A percentile compares a stretch with the other conserved stretches of the same genome.
Conservation (phyloP, 352 stramenopile genomes). For the Phytophthora pini region DNA sequence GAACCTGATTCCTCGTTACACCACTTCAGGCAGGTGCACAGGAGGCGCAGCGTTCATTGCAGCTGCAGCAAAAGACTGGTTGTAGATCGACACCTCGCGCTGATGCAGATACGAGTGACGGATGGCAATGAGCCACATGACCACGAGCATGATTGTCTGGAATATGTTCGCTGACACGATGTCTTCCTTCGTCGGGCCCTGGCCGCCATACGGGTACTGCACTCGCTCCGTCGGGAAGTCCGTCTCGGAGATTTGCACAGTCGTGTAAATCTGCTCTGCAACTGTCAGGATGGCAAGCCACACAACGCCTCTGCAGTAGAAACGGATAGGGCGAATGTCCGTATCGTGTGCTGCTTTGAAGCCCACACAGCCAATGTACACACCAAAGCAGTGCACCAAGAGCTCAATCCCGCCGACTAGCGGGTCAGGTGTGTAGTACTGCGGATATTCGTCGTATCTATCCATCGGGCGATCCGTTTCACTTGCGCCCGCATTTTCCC, state of each 20-base stretch:
- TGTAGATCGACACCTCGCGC: constrained; percentile 80
- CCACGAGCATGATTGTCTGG: constrained; percentile 81
- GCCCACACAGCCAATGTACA: constrained; percentile 87
- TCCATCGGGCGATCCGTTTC: constrained; percentile 49
- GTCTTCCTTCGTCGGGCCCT: constrained; percentile 83
- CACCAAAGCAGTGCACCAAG: constrained; percentile 81
- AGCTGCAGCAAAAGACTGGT: constrained; percentile 78
- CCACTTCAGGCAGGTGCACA: constrained; percentile 69
- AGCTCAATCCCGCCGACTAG: constrained; percentile 72
- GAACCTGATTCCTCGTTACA: constrained; percentile 34
- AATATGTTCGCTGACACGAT: constrained; percentile 89
- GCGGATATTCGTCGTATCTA: constrained; percentile 77
- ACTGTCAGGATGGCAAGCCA: constrained; percentile 84
- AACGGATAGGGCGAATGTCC: constrained; percentile 85
- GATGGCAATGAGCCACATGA: constrained; percentile 87
- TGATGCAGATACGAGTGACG: constrained; percentile 82
- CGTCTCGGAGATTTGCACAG: constrained; percentile 77
- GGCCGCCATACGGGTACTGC: constrained; percentile 75
- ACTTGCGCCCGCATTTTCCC: constrained; percentile 35
- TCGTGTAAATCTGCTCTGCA: constrained; percentile 85
- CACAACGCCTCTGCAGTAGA: constrained; percentile 81
- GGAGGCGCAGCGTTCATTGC: constrained; percentile 87
- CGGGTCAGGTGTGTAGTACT: constrained; percentile 83
- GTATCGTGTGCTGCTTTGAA: constrained; percentile 90
- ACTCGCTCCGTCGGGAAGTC: constrained; percentile 76